Evolutionary conservation across 768 basidiomycete species (phyloP).

Genomic region (Kwoniella sp.): DNA sequence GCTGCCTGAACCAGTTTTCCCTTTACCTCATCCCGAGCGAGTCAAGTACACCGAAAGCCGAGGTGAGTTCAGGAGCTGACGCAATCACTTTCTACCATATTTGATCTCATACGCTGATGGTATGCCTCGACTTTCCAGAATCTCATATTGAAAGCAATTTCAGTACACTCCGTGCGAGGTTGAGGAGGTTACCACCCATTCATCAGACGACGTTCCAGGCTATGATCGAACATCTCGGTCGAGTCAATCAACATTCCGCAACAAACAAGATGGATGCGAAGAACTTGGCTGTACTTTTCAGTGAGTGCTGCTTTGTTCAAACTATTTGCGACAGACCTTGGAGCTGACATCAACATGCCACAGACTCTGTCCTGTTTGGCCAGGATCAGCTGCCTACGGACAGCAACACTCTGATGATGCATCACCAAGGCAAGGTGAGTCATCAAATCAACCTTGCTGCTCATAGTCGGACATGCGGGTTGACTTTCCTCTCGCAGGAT

Average conservation of each 20-base stretch:
- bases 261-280: constrained; percentile 91
- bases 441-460: background rate
- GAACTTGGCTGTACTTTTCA: constrained; percentile 89
- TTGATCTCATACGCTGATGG: background rate
- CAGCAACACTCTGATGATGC: constrained; percentile 74
- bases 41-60: constrained; percentile 75
- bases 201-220: constrained; percentile 82
- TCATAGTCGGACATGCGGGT: background rate
- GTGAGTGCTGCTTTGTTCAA: constrained; percentile 43
- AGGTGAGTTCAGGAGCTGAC: constrained; percentile 59
- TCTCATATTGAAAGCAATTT: constrained; percentile 73
- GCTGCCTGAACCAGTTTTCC: constrained; percentile 86
- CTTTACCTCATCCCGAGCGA: constrained; percentile 74
- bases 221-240: constrained; percentile 77
- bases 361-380: constrained; percentile 74
- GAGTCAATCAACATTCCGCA: constrained; percentile 67
- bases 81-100: background rate
- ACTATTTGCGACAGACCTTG: no score
- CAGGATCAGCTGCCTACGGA: constrained; percentile 84
- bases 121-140: constrained; percentile 60
- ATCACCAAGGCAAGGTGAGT: constrained; percentile 71
- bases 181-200: constrained; percentile 76
- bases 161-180: constrained; percentile 77
- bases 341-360: constrained; percentile 1
- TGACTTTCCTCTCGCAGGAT: constrained; percentile 57